A percentile compares a stretch with the other conserved stretches of the same genome.
phyloP scores from a whole-genome alignment of 2,329 filamentous ascomycete genomes.

The Kalmusia sp. region DNA sequence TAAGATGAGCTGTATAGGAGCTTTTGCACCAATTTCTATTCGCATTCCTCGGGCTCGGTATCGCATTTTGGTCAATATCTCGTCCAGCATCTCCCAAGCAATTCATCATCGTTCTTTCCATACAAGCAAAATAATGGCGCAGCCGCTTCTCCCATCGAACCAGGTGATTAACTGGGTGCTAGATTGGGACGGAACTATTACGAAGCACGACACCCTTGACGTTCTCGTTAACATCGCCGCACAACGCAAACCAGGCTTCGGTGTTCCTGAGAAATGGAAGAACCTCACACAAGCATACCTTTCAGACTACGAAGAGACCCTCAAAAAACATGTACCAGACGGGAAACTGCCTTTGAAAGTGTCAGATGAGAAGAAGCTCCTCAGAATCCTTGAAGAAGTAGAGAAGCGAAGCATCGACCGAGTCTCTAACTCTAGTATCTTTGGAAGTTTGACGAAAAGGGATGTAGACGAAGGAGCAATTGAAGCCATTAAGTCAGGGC shows the following conservation, averaged over 20 bases:
- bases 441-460: slow-evolving; percentile 42
- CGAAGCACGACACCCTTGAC: slow-evolving; percentile 48
- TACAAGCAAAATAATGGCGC: neutral
- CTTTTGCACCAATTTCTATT: neutral
- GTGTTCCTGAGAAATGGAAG: slow-evolving; percentile 31
- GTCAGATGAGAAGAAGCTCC: slow-evolving; percentile 45
- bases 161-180: slow-evolving; percentile 39
- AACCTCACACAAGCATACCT: slow-evolving; percentile 43
- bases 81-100: too few species aligned
- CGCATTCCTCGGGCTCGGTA: neutral
- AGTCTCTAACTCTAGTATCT: slow-evolving; percentile 49
- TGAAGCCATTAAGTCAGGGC: slow-evolving; percentile 34
- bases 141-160: neutral
- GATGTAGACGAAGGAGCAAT: slow-evolving; percentile 36
- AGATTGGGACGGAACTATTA: slow-evolving; percentile 54
- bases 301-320: slow-evolving; percentile 34
- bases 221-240: slow-evolving; percentile 44
- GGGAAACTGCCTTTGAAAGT: slow-evolving; percentile 35
- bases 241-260: slow-evolving; percentile 16
- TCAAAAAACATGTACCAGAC: neutral
- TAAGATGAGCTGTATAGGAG: too few species aligned
- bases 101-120: neutral
- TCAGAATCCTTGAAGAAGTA: slow-evolving; percentile 45
- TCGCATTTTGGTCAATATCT: too few species aligned
- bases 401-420: slow-evolving; percentile 51